Base-by-base conservation (phyloP, 441 rosid species). In the Raphanus hybrid region DNA sequence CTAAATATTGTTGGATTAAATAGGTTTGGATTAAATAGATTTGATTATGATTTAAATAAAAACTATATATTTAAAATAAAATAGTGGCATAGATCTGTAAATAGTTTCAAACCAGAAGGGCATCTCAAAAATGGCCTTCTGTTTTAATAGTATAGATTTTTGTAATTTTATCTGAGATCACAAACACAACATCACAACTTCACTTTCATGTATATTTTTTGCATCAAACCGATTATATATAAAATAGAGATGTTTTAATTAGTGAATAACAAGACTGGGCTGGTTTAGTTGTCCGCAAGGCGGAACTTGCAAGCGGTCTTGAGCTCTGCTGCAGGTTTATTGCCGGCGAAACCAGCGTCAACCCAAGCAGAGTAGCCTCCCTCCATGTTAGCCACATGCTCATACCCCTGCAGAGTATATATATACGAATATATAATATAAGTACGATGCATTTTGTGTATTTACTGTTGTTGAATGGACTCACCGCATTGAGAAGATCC, bases 351-450 rank as follows among this genome's bases (percentile, higher is more conserved):
- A 78, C 86, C 86, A 39, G 76, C 70, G 67, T 83, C 89, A 10
- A 82, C 86, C 89, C 88, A 87, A n/a, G 85, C 83, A 12, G 91
- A 87, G 78, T 83, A 84, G 23, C 91, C 88, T 62, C 87, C 89
- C 16, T 70, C 89, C 86, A 84, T 79, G 78, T 82, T 84, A 50
- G 73, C 85, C 66, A 84, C 87, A 60, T 79, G 74, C 68, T 80
- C 78, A 32, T 82, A 84, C 5, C 87, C 86, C 91, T 77, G 8
- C 52, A 43, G 20, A 9, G 75, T 41, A 64, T 29, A 48, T 7
- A 34, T 9, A 75, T 10, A 65, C 18, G 2, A 34, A 16, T 11
- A 6, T 26, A 29, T 2, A 58, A 7, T 14, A 8, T 64, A 18
- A 12, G 16, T 57, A 7, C 6, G 8, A 2, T 69, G 32, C 41